Conservation (phyloP, 345 rosid species). For the Rhizophora apiculata region DNA sequence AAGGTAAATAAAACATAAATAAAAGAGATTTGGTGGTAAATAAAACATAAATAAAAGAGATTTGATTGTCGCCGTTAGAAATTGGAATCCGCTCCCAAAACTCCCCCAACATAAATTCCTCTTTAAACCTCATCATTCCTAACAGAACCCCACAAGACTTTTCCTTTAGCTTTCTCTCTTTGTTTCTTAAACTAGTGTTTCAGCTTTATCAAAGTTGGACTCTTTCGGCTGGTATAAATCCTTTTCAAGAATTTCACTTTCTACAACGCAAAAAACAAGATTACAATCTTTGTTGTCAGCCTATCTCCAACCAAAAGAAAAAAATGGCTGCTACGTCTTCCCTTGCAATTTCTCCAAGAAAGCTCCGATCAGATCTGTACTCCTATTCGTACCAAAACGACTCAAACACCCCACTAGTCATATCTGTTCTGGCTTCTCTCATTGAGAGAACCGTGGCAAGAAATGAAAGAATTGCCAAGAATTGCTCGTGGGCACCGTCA, state of each 20-base stretch:
- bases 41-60: background rate
- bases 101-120: constrained; percentile 2
- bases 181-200: too few species aligned
- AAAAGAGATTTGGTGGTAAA: background rate
- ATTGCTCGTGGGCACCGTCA: constrained; percentile 31
- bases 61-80: too few species aligned
- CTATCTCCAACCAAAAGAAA: background rate
- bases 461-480: constrained; percentile 56
- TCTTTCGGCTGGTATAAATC: constrained; percentile 7
- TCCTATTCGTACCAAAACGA: constrained; percentile 55
- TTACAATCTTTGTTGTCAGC: background rate
- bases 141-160: background rate
- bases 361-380: constrained; percentile 81
- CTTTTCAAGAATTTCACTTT: constrained; percentile 11
- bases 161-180: background rate
- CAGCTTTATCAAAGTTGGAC: background rate
- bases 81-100: background rate
- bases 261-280: background rate
- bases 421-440: constrained; percentile 72
- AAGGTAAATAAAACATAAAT: background rate
- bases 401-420: constrained; percentile 66
- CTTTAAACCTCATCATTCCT: constrained; percentile 2
- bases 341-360: constrained; percentile 61
- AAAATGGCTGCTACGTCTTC: constrained; percentile 48
- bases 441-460: constrained; percentile 68